Evolutionary conservation across 208 protist species (phyloP).

Genomic region (Leishmania arabica): DNA sequence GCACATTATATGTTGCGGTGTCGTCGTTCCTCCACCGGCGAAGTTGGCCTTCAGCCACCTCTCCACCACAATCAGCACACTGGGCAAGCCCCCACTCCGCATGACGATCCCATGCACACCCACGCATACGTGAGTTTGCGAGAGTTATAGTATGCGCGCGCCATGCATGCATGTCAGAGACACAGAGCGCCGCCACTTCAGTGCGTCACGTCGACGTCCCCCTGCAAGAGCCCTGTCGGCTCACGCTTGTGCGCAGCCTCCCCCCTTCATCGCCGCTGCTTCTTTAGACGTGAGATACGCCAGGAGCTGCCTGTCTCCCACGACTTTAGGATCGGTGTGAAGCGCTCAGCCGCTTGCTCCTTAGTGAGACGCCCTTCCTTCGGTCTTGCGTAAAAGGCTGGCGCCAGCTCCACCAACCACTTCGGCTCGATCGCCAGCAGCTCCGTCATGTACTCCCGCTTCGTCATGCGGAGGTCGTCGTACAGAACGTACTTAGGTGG

Average conservation of each 20-base stretch:
- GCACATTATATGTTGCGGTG: too few relatives aligned
- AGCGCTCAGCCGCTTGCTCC: slow-evolving; percentile 80
- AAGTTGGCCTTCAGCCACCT: background rate
- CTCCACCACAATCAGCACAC: background rate
- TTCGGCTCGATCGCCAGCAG: slow-evolving; percentile 92
- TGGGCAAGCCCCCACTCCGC: background rate
- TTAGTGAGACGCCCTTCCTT: slow-evolving; percentile 72
- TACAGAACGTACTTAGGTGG: slow-evolving; percentile 97
- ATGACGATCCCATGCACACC: background rate
- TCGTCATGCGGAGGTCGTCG: slow-evolving; percentile 96
- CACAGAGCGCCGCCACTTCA: background rate
- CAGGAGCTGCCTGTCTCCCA: slow-evolving; percentile 91
- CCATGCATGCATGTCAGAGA: background rate
- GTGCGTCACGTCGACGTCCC: background rate
- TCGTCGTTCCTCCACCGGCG: background rate
- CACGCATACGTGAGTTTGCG: background rate
- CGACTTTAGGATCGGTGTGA: slow-evolving; percentile 82
- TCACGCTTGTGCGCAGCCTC: slow-evolving; percentile 4
- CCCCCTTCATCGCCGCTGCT: slow-evolving; percentile 44
- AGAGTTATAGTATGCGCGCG: background rate
- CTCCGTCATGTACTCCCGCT: slow-evolving; percentile 98
- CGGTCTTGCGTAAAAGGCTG: slow-evolving; percentile 90
- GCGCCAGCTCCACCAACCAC: slow-evolving; percentile 95
- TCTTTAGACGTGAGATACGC: slow-evolving; percentile 80
- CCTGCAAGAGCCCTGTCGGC: background rate